Evolutionary conservation across 2,329 filamentous ascomycete genomes (phyloP), one percentile per base, ranked within the genome.

Genomic region (Aspergillus tanneri): DNA sequence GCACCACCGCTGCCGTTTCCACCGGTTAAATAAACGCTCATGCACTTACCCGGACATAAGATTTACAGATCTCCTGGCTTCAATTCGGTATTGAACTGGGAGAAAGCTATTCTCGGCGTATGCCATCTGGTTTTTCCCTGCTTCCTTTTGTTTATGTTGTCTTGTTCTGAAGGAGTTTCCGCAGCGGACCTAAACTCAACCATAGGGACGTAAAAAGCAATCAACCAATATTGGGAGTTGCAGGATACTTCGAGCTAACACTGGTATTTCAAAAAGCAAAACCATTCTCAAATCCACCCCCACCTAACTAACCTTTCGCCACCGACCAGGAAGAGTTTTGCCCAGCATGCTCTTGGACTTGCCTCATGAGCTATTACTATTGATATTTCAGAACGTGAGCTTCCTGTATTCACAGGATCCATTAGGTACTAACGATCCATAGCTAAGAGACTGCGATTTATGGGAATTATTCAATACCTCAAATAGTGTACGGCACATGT

Each of bases 391-490:
- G 38, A 24, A 41, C 28, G 38, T 41, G 24, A 41, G 38, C 24
- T 19, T 27, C 12, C 24, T 27, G 3, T 18, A 19, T 41, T 21
- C 7, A 27, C 24, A 41, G 23, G 19, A 24, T 12, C 19, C 38
- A 41, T 28, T 27, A 41, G 24, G 18, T 41, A 25, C 38, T 41
- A 24, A 42, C 32, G 30, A 30, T 16, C 27, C 39, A 32, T 42
- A 42, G 39, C 39, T 42, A 34, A 12, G 14, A 28, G 21, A 42
- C 27, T 14, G 25, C 16, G 25, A 42, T 42, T 32, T 42, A 21
- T 32, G 39, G 39, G 39, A 27, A 32, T 42, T 42, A 32, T 34
- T 42, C 18, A 42, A 42, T 42, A 28, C 27, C 39, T 42, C 39
- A 30, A 42, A 42, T 27, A 30, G 28, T 36, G 12, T 43, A 43